Evolutionary conservation across 2,329 filamentous ascomycete species (phyloP), one percentile per base, ranked within the genome.

Genomic region (Verticillium nubilum): DNA sequence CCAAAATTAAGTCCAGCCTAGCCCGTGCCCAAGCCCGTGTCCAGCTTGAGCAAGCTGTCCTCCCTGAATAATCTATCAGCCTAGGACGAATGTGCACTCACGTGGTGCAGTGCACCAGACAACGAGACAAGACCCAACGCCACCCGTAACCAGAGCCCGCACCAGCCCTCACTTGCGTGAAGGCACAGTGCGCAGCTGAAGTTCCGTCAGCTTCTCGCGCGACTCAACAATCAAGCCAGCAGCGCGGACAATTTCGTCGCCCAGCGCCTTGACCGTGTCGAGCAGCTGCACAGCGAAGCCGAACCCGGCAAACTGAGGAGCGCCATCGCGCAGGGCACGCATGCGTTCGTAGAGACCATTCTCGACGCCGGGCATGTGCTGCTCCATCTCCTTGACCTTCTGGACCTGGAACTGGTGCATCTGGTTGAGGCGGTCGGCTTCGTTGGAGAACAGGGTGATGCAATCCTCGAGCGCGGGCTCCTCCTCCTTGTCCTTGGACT

Each of bases 351-450:
- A 79, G 17, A 79, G 68, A 0, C 77, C 77, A 57, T 78, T 76
- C 66, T 79, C 77, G 1, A 79, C 77, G 28, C 76, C 75, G 2
- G 77, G 77, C 77, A 79, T 78, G 65, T 79, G 77, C 35, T 76
- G 74, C 65, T 79, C 76, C 50, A 79, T 78, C 64, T 78, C 76
- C 55, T 68, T 70, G n/a, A 76, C 59, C 62, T 64, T 64, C 53
- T 64, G 62, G 3, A 64, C 62, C 58, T 64, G 74, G 64, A 78
- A 79, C 58, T 76, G 74, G 58, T 78, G 75, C 31, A 79, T 67
- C 25, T 76, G 72, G 62, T 68, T 70, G 66, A 64, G 60, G 6
- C 63, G 62, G 37, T 61, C 63, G 53, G 61, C 62, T 29, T 64
- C 60, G 29, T 64, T 63, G 28, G 62, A 64, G 58, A 64, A 62